phyloP scores from a whole-genome alignment of 495 filamentous ascomycete genomes.

The Ramalina intermedia region DNA sequence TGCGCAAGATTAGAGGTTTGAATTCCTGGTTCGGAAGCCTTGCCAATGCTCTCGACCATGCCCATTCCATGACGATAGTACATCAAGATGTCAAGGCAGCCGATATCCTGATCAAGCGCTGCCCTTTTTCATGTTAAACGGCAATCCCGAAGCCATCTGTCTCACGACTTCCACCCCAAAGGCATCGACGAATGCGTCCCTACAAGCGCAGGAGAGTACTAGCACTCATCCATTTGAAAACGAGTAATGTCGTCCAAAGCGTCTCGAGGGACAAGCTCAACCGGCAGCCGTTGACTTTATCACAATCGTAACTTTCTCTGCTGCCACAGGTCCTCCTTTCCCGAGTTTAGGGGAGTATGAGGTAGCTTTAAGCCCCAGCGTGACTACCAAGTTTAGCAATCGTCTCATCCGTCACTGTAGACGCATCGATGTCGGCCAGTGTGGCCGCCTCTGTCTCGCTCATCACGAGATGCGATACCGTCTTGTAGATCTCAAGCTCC shows the following conservation, averaged over 20 bases:
- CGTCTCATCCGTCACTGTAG: slow-evolving; percentile 23
- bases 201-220: not conserved
- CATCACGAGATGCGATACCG: slow-evolving; percentile 64
- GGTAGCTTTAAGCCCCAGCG: slow-evolving; percentile 63
- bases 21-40: not conserved
- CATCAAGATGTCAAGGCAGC: not conserved
- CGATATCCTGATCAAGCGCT: not conserved
- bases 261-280: not conserved
- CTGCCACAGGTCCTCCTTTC: slow-evolving; percentile 32
- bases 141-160: not conserved
- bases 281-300: slow-evolving; percentile 88
- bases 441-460: slow-evolving; percentile 82
- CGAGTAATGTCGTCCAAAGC: not conserved
- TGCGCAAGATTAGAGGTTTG: not conserved
- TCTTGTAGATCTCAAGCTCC: slow-evolving; percentile 35
- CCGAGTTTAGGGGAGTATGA: slow-evolving; percentile 27
- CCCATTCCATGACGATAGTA: not conserved
- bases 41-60: not conserved
- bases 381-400: slow-evolving; percentile 65
- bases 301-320: slow-evolving; percentile 43
- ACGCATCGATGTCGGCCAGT: slow-evolving; percentile 21
- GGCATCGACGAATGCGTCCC: slow-evolving; percentile 74
- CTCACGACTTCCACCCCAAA: slow-evolving; percentile 52
- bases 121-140: not conserved
- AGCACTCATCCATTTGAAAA: not conserved